Base-by-base conservation (phyloP, 768 basidiomycete genomes). In the Russula earlei region DNA sequence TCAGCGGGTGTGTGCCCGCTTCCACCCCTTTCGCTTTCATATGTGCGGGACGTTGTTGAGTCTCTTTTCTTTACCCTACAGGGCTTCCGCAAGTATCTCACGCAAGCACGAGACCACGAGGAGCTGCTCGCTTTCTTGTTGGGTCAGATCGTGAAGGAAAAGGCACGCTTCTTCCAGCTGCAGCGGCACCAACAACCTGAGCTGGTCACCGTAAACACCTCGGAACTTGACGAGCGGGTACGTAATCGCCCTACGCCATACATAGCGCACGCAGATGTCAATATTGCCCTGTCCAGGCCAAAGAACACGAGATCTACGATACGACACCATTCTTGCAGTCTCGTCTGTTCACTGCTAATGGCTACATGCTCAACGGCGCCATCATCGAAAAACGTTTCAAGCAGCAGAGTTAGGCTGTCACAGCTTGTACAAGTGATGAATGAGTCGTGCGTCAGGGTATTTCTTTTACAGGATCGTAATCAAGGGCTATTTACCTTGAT, bases 21-120 rank as follows among this genome's bases (percentile, higher is more conserved):
- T 24, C 8, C 17, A 55, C 20, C 55, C 44, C 37, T 17, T 24
- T 8, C 17, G 17, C n/a, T 2, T 14, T 41, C 15, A n/a, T 12
- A 15, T 24, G 3, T 2, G 14, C n/a, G 14, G n/a, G 49, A 40
- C 36, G 37, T 29, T 20, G 27, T 14, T 45, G 20, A 22, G 19
- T 36, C 31, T 43, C 34, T 12, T 5, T 44, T 31, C n/a, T 11
- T 31, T 15, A 11, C 17, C 8, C 38, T n/a, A n/a, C 59, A 96
- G 91, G 84, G 91, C 52, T 97, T 96, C 85, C 81, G 95, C 60
- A 98, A 97, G 72, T 99, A 99, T 71, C 80, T 99, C 44, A 93
- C 92, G 22, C 91, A 94, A 66, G 88, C 92, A 11, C 85, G 86
- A 56, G 96, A 99, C 66, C 89, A 96, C 70, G 96, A 98, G 67